Base-by-base conservation (phyloP, 768 basidiomycete species). In the Pulveroboletus sp. region DNA sequence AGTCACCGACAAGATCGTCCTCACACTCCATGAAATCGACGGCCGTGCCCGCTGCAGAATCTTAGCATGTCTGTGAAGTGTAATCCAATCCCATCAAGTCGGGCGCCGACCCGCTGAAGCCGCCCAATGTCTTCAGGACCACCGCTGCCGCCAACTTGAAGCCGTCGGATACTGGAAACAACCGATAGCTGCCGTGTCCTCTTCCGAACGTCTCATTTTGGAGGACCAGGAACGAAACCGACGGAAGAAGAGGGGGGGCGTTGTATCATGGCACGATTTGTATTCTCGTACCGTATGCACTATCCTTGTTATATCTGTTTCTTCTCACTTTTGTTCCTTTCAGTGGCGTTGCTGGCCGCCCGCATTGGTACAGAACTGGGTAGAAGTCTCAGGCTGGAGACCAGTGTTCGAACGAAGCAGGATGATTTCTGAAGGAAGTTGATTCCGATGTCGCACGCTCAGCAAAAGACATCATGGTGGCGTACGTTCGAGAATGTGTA, bases 181-280 rank as follows among this genome's bases (percentile, higher is more conserved):
- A 35, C 59, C 78, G 6, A 78, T 77, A 9, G 72, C 81, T 43
- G 73, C 77, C 19, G 81, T 93, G 78, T 82, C 83, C 57, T 89
- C 89, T 22, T 88, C 89, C 14, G 94, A 97, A 68, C 75, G 79
- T 54, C 69, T 98, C 50, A 94, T 96, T 52, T 57, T 83, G 50
- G 95, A 97, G 73, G 93, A 96, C 26, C 87, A 89, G 70, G 91
- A 92, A 67, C 77, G 92, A 63, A 94, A 95, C 68, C 77, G 84
- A 65, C 75, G 91, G 55, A 73, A 81, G 55, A 85, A 87, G 56
- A 62, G 76, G 35, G 76, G 74, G 34, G 58, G 49, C 23, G 45
- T 49, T 50, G 49, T 30, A 49, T 34, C 43, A 23, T 63, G 57
- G 56, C 30, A n/a, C n/a, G n/a, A n/a, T n/a, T n/a, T n/a, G n/a